These are phyloP conservation scores for Coelastrella sp. DNA, from an alignment of 139 green algal genomes.

Conservation along the genomic window DNA sequence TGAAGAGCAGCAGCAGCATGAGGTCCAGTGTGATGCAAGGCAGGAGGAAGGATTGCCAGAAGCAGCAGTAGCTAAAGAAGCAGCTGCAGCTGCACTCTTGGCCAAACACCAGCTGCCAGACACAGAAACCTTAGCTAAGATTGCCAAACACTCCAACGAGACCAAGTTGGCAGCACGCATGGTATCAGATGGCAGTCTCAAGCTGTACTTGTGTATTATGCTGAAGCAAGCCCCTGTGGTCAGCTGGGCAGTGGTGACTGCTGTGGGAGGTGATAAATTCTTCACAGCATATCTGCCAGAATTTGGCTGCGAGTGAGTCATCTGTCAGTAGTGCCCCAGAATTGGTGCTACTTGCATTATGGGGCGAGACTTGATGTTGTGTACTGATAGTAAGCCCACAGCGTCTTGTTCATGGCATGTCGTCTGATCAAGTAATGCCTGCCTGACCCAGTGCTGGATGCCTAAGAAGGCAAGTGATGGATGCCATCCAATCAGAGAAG, in stretches of 20 bases:
- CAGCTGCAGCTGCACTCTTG: neutral
- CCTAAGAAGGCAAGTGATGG: no score
- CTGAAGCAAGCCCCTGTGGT: conserved; percentile 68
- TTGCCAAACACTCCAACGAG: conserved; percentile 88
- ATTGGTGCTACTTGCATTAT: neutral
- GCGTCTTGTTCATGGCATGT: no score
- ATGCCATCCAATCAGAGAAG: no score
- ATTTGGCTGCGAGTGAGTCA: conserved; percentile 72
- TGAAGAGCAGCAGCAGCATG: conserved; percentile 1
- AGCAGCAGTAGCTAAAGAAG: neutral
- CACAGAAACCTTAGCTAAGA: conserved; percentile 7
- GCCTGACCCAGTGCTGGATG: no score
- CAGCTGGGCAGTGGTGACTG: conserved; percentile 66
- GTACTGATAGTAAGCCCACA: neutral
- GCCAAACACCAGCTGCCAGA: conserved; percentile 53
- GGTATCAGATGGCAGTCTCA: conserved; percentile 76
- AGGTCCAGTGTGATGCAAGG: neutral
- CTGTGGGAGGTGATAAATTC: conserved; percentile 77
- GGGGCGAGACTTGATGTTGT: neutral
- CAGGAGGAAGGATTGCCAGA: neutral
- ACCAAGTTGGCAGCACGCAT: conserved; percentile 34
- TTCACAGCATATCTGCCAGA: conserved; percentile 83
- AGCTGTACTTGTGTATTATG: conserved; percentile 85
- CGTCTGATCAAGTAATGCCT: no score
- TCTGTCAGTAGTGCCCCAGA: neutral